Evolutionary conservation across 2,329 filamentous ascomycete genomes (phyloP), one percentile per base, ranked within the genome.

Genomic region (Fusarium protoensiforme): DNA sequence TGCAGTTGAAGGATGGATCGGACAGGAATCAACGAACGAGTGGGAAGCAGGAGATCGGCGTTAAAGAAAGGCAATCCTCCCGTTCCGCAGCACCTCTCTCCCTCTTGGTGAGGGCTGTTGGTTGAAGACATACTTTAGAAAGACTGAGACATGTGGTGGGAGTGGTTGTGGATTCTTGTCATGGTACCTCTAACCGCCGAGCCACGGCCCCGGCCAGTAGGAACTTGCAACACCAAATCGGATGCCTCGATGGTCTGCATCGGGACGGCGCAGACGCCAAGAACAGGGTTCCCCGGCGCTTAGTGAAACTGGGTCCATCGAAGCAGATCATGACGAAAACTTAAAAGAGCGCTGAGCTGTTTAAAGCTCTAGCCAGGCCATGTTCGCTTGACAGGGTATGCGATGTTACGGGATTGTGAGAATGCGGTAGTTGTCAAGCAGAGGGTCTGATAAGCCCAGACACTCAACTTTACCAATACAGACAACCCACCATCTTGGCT

Each of bases 11-110:
- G 18, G 7, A 8, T 18, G 24, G 31, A 35, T 57, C 10, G 56
- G 46, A 36, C 41, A 38, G n/a, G 43, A 38, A 22, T 13, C 7
- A 39, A 36, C 27, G 35, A 7, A 54, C 29, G n/a, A 10, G 18
- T 20, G 9, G 24, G n/a, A n/a, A n/a, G 35, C 51, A 41, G 33
- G 46, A 58, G 64, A 66, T 66, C 18, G 16, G 36, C 36, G 16
- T 48, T 68, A 66, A 65, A 27, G 54, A 43, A 33, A 29, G 38
- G 29, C n/a, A n/a, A n/a, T n/a, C n/a, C n/a, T n/a, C n/a, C n/a
- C n/a, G n/a, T n/a, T n/a, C n/a, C n/a, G n/a, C n/a, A n/a, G n/a
- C n/a, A n/a, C n/a, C n/a, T n/a, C n/a, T n/a, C n/a, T n/a, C n/a
- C n/a, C n/a, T n/a, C n/a, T n/a, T n/a, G n/a, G n/a, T n/a, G n/a